These are phyloP conservation scores for Pythium phragmitis DNA, from an alignment of 352 stramenopile genomes.

Conservation along the genomic window DNA sequence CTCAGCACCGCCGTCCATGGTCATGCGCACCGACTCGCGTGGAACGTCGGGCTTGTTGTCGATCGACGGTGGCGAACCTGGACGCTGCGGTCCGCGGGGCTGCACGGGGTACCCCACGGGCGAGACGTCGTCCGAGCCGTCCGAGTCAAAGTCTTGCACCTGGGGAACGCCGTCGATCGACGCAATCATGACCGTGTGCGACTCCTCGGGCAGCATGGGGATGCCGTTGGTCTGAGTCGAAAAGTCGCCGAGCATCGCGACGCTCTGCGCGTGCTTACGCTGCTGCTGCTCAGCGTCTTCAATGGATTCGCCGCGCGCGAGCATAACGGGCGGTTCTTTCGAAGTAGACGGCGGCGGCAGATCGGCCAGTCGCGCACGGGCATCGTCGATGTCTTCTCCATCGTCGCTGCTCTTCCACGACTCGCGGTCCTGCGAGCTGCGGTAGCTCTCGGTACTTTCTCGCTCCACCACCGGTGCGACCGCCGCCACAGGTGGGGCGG, in stretches of 20 bases:
- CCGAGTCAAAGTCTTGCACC: slow-evolving; percentile 23
- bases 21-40: slow-evolving; percentile 66
- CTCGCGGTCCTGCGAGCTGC: slow-evolving; percentile 11
- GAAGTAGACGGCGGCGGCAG: not conserved
- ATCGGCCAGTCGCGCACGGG: slow-evolving; percentile 19
- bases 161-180: slow-evolving; percentile 57
- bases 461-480: slow-evolving; percentile 4
- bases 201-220: slow-evolving; percentile 55
- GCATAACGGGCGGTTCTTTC: not conserved
- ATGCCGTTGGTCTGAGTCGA: slow-evolving; percentile 59
- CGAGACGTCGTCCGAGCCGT: slow-evolving; percentile 27
- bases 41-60: slow-evolving; percentile 36
- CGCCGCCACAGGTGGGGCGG: not conserved
- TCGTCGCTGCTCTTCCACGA: slow-evolving; percentile 26
- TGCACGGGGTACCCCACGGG: slow-evolving; percentile 39
- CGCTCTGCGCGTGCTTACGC: slow-evolving; percentile 57
- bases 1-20: slow-evolving; percentile 60
- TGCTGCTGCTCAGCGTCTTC: slow-evolving; percentile 24
- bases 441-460: slow-evolving; percentile 8
- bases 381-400: slow-evolving; percentile 26
- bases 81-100: slow-evolving; percentile 14
- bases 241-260: slow-evolving; percentile 73
- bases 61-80: not conserved
- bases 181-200: slow-evolving; percentile 50
- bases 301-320: slow-evolving; percentile 17